A percentile compares a stretch with the other conserved stretches of the same genome.
Conservation (phyloP, 2,329 filamentous ascomycete species). For the Clonostachys rhizophaga region DNA sequence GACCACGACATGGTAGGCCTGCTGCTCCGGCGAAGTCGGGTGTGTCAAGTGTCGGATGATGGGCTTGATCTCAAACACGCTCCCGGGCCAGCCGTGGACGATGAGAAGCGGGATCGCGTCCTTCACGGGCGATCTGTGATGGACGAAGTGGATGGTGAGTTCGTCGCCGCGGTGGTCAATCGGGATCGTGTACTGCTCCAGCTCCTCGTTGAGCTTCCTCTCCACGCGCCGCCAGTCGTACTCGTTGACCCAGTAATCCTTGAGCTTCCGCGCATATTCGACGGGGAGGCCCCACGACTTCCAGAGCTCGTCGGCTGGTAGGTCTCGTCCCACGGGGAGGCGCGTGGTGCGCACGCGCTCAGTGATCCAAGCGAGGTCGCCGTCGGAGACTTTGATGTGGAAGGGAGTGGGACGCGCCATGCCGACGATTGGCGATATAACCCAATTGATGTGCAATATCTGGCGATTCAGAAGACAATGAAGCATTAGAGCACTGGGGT, state of each 20-base stretch:
- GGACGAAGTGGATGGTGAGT: conserved; percentile 2
- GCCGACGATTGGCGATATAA: background rate
- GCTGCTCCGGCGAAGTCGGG: conserved; percentile 12
- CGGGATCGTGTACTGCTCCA: background rate
- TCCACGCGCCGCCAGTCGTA: conserved; percentile 1
- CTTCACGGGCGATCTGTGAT: background rate
- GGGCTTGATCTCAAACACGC: conserved; percentile 27
- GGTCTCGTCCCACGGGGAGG: background rate
- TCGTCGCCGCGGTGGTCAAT: background rate
- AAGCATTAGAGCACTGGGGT: too few relatives aligned
- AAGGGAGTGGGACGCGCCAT: background rate
- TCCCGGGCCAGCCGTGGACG: conserved; percentile 36
- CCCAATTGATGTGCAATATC: too few relatives aligned
- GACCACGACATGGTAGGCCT: conserved; percentile 40
- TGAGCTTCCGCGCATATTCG: background rate
- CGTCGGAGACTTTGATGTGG: background rate
- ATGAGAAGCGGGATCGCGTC: conserved; percentile 33
- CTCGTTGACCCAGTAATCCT: background rate
- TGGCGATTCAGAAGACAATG: too few relatives aligned
- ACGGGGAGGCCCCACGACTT: background rate
- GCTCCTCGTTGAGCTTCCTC: background rate
- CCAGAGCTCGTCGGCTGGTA: background rate
- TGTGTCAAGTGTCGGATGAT: conserved; percentile 24
- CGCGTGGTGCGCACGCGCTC: background rate
- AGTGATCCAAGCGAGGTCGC: background rate